Evolutionary conservation across 2,329 filamentous ascomycete species (phyloP).

Genomic region (Phoma sp.): DNA sequence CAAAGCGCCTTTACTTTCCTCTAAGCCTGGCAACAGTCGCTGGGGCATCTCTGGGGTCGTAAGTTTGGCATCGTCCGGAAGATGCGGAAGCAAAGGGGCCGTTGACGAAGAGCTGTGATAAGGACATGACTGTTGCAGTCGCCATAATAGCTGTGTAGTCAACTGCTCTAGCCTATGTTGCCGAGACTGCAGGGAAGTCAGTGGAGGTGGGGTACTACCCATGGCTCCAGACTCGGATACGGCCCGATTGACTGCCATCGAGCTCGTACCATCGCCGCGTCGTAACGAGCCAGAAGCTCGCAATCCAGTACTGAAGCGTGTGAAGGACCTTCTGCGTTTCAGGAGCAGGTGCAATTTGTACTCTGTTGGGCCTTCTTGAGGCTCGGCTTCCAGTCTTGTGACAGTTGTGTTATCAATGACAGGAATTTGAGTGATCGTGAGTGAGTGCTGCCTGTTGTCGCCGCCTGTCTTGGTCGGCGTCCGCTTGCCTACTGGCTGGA

Average conservation of each 20-base stretch:
- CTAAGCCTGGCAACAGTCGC: conserved; percentile 73
- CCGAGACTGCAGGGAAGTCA: conserved; percentile 69
- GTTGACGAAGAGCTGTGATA: conserved; percentile 82
- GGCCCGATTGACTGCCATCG: conserved; percentile 31
- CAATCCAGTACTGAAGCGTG: conserved; percentile 69
- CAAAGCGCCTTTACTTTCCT: conserved; percentile 89
- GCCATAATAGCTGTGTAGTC: conserved; percentile 94
- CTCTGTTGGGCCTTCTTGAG: conserved; percentile 91
- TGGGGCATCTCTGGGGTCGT: conserved; percentile 60
- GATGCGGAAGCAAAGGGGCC: conserved; percentile 74
- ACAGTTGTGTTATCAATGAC: conserved; percentile 52
- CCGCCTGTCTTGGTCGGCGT: conserved; percentile 18
- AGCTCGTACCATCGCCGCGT: conserved; percentile 41
- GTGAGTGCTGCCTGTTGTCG: conserved; percentile 9
- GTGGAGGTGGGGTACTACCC: conserved; percentile 46
- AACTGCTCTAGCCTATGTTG: conserved; percentile 87
- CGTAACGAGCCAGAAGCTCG: conserved; percentile 61
- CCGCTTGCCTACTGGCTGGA: conserved; percentile 25
- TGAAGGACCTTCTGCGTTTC: conserved; percentile 76
- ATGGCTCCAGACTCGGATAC: conserved; percentile 39
- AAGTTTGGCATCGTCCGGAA: conserved; percentile 73
- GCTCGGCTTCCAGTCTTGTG: conserved; percentile 83
- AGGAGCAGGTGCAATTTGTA: conserved; percentile 94
- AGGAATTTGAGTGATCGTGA: conserved; percentile 6
- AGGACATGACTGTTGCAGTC: conserved; percentile 90